A percentile compares a stretch with the other conserved stretches of the same genome.
phyloP scores from a whole-genome alignment of 306 rosid genomes.

The Trichosanthes cucumerina region DNA sequence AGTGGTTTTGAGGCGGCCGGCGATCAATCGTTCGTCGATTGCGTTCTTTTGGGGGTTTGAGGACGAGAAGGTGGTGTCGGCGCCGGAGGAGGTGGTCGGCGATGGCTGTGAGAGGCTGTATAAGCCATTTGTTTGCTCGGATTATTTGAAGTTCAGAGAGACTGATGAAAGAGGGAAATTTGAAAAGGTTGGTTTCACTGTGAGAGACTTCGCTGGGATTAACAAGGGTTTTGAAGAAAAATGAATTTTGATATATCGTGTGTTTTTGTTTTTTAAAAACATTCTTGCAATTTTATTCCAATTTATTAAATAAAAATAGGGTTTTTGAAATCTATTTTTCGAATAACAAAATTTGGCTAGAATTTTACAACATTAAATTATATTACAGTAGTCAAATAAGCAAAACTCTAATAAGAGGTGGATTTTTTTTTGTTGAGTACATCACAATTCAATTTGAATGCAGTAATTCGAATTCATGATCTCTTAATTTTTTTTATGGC shows the following conservation, averaged over 20 bases:
- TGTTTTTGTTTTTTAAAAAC: neutral
- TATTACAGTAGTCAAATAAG: no score
- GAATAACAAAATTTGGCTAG: neutral
- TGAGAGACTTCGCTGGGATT: conserved; percentile 68
- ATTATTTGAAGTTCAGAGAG: conserved; percentile 79
- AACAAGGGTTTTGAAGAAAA: neutral
- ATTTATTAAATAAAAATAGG: neutral
- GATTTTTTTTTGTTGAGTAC: no score
- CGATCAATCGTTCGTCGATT: conserved; percentile 48
- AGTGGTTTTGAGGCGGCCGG: conserved; percentile 51
- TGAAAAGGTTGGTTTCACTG: conserved; percentile 87
- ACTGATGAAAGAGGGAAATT: conserved; percentile 70
- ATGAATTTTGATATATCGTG: neutral
- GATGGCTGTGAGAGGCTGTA: conserved; percentile 44
- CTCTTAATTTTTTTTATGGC: no score
- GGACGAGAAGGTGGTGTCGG: conserved; percentile 49
- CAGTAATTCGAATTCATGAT: no score
- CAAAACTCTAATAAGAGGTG: no score
- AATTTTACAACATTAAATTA: neutral
- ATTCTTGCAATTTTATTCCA: neutral
- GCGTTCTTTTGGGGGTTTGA: conserved; percentile 95
- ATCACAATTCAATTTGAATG: no score
- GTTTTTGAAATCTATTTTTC: neutral
- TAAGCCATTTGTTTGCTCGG: conserved; percentile 49
- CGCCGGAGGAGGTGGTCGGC: conserved; percentile 71